phyloP scores from a whole-genome alignment of 257 asterid species.

The Buddleja alternifolia region DNA sequence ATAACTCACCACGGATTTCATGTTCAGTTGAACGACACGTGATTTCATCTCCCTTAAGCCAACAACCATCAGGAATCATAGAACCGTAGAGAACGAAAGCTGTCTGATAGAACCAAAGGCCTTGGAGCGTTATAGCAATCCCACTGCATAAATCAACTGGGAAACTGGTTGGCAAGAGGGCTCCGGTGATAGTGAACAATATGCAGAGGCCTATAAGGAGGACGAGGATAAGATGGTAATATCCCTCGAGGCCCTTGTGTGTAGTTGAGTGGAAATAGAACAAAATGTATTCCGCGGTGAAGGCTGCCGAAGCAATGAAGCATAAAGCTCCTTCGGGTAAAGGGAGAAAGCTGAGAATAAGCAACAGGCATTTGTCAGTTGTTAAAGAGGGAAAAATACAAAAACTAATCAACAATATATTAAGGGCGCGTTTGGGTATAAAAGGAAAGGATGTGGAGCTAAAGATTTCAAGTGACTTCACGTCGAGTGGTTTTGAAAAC shows the following conservation, averaged over 20 bases:
- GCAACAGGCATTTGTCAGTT: conserved; percentile 15
- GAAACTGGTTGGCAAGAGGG: conserved; percentile 83
- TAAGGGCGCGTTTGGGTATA: no score
- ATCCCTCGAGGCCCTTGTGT: conserved; percentile 95
- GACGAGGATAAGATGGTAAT: conserved; percentile 89
- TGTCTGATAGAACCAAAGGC: conserved; percentile 98
- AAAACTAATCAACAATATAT: no score
- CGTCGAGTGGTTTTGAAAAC: no score
- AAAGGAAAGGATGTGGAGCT: no score
- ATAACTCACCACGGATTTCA: conserved; percentile 67
- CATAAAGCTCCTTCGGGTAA: conserved; percentile 81
- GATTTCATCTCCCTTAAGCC: conserved; percentile 53
- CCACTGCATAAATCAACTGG: conserved; percentile 75
- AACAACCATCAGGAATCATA: conserved; percentile 91
- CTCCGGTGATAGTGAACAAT: conserved; percentile 63
- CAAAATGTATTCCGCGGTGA: conserved; percentile 81
- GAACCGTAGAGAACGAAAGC: conserved; percentile 94
- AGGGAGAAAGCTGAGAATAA: conserved; percentile 67
- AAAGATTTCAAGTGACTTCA: no score
- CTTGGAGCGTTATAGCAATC: conserved; percentile 81
- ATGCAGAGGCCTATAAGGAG: conserved; percentile 84
- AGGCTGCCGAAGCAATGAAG: conserved; percentile 74
- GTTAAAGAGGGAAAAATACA: neutral
- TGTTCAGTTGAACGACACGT: conserved; percentile 58
- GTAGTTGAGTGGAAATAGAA: conserved; percentile 95